Evolutionary conservation across 495 filamentous ascomycete species (phyloP), one percentile per base, ranked within the genome.

Genomic region (Annulohypoxylon stygium): DNA sequence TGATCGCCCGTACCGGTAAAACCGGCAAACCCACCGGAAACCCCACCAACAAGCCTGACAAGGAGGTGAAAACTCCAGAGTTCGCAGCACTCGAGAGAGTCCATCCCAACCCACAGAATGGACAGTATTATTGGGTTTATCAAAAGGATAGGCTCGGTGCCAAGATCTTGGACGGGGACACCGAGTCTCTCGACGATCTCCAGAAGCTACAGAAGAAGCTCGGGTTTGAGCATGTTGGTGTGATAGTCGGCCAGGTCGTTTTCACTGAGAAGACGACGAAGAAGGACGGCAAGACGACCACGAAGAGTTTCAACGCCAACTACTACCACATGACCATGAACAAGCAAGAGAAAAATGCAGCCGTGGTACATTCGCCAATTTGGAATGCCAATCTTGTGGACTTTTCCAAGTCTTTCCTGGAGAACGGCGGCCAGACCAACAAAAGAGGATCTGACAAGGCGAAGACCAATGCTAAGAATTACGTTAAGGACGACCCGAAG

Each of bases 171-270:
- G 33, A 57, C 0, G 62, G 62, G 1, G 64, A 65, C 43, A 14
- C 43, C 9, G 60, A 75, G 54, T 54, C 69, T 4, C 16, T 25
- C 20, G 25, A 11, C 4, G 73, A 75, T 47, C 47, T 75, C 6
- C 11, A 63, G 30, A 12, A 68, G 11, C 59, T 73, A 5, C 65
- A 61, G 25, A 20, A 69, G 36, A 34, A 20, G 5, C 73, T 75
- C 16, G 73, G 73, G 11, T 75, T 73, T 39, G 69, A 72, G 36
- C 73, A 75, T 54, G 62, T 75, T 54, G 73, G 73, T 1, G 51
- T 73, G 2, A 45, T 75, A n/a, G 30, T 75, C 18, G 73, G 73
- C 20, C 65, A 75, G 60, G 67, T 75, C 50, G 69, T 73, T 61
- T 62, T n/a, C 14, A 57, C 53, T 30, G n/a, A 33, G 11, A 59